Evolutionary conservation across 495 filamentous ascomycete genomes (phyloP), one percentile per base, ranked within the genome.

Genomic region (Neurospora terricola): DNA sequence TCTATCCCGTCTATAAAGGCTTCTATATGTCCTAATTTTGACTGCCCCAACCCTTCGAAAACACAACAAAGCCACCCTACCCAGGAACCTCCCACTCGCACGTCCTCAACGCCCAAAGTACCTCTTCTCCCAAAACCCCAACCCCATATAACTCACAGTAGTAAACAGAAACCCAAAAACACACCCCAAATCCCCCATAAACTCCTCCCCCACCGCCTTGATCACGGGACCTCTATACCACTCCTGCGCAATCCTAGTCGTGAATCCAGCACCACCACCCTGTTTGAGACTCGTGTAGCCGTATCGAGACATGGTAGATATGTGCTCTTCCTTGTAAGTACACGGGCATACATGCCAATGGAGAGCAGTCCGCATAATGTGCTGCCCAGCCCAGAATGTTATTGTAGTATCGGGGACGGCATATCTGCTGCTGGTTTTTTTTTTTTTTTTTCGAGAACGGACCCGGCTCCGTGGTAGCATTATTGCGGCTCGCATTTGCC

Each of bases 211-310:
- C 68, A 88, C 90, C 38, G 89, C 82, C 71, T 83, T 83, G 3
- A 90, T 91, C 72, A 96, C 90, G 0, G 91, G 92, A 0, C 93
- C 93, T 3, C 87, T 87, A 75, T 82, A 94, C 91, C 92, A 94
- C 0, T 84, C 78, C 80, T 95, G 92, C 37, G 90, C 88, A 91
- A 94, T 94, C 23, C 93, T 48, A 48, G 43, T 3, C n/a, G 2
- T 48, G 43, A 21, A 0, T 21, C 3, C n/a, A 10, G 43, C 10
- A 48, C 43, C 42, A n/a, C 42, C 42, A 43, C 42, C 42, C 42
- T n/a, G 42, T n/a, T 43, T n/a, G 42, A n/a, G 42, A n/a, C 5
- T 43, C 18, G 18, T 43, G 7, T 43, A 43, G 42, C 42, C 7
- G 9, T 43, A 43, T n/a, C 45, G 21, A 54, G 45, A 54, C 45